Percentiles rank a stretch among this genome's conserved stretches.
phyloP scores from a whole-genome alignment of 306 rosid genomes.

The Rosa chinensis region DNA sequence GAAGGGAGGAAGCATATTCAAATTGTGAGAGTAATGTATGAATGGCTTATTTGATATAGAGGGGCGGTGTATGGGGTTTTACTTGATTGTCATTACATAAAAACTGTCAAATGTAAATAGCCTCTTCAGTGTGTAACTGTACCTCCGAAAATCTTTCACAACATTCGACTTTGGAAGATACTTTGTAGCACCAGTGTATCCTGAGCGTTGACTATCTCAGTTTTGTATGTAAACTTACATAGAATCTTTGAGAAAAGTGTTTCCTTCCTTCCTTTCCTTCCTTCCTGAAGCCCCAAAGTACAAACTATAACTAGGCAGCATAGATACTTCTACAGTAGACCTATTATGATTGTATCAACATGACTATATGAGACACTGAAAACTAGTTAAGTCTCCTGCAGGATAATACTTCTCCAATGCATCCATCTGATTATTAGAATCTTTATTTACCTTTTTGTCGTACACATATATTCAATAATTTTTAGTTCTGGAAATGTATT shows the following conservation, averaged over 20 bases:
- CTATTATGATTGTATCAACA: not conserved
- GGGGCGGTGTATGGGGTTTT: not conserved
- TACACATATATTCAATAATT: not conserved
- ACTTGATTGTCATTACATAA: not conserved
- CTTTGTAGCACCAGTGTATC: not conserved
- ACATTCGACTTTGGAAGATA: not conserved
- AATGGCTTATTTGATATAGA: not conserved
- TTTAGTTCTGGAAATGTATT: not conserved
- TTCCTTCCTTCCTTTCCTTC: not conserved
- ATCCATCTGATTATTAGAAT: not conserved
- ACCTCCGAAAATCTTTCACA: not conserved
- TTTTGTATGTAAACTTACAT: not conserved
- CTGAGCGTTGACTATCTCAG: not conserved
- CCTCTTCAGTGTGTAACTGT: not conserved
- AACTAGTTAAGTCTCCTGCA: not conserved
- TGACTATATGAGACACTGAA: slow-evolving; percentile 1
- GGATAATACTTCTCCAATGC: not conserved
- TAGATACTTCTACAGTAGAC: not conserved
- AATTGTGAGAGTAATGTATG: not conserved
- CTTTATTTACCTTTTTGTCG: not conserved
- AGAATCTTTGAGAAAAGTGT: not conserved
- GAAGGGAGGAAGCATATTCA: not conserved
- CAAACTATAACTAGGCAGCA: not conserved
- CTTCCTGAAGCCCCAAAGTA: not conserved
- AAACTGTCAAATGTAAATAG: not conserved